These are phyloP conservation scores for Phytophthora sp. DNA, from an alignment of 352 stramenopile genomes.

Conservation along the genomic window DNA sequence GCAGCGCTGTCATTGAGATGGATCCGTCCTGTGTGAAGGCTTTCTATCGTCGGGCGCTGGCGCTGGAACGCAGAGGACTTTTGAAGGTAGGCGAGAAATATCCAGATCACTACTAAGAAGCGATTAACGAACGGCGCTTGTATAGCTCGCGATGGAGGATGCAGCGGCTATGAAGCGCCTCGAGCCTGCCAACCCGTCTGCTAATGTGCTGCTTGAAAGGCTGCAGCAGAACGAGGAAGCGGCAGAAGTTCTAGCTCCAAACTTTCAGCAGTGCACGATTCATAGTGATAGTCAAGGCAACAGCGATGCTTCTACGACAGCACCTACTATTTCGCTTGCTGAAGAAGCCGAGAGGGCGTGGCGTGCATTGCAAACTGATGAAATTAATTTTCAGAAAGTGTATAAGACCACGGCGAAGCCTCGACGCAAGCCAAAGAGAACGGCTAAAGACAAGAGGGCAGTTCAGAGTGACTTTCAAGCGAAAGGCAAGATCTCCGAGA, in stretches of 20 bases:
- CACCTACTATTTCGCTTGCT: neutral
- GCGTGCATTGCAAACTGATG: constrained; percentile 60
- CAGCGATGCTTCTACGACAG: neutral
- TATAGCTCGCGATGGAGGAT: constrained; percentile 45
- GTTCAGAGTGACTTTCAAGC: neutral
- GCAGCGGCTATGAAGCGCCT: constrained; percentile 27
- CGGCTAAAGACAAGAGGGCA: constrained; percentile 3
- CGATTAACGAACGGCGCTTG: neutral
- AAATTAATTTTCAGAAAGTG: constrained; percentile 39
- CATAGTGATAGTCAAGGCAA: neutral
- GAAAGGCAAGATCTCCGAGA: constrained; percentile 38
- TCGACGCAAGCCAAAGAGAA: neutral
- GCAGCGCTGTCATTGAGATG: constrained; percentile 61
- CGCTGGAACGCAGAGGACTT: constrained; percentile 72
- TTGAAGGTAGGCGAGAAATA: constrained; percentile 35
- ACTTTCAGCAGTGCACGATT: constrained; percentile 14
- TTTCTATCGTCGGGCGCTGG: constrained; percentile 86
- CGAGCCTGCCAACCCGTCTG: constrained; percentile 52
- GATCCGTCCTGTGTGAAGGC: constrained; percentile 90
- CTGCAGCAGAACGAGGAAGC: constrained; percentile 20
- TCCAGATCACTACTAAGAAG: neutral
- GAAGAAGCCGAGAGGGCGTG: constrained; percentile 43
- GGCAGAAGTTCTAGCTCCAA: neutral
- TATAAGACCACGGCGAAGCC: constrained; percentile 1
- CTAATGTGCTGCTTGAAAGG: constrained; percentile 23